A percentile compares a stretch with the other conserved stretches of the same genome.
These are phyloP conservation scores for Ogataea trehalophila DNA, from an alignment of 805 yeast species.

Conservation along the genomic window DNA sequence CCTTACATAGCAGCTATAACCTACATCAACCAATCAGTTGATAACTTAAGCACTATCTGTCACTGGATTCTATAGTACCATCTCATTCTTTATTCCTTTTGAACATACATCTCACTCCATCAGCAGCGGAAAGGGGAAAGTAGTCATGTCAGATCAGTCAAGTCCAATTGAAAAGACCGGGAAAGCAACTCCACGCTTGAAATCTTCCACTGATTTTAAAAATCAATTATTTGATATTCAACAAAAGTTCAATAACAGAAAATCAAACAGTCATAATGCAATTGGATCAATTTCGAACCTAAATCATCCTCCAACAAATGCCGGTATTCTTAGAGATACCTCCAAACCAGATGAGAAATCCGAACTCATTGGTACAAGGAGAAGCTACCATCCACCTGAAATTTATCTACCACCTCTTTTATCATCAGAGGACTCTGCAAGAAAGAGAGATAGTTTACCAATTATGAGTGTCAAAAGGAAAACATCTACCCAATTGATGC, in stretches of 20 bases:
- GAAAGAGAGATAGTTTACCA: conserved; percentile 11
- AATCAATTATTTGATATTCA: conserved; percentile 41
- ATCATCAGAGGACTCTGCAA: background rate
- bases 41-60: too few relatives aligned
- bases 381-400: conserved; percentile 8
- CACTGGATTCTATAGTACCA: too few relatives aligned
- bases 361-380: background rate
- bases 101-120: too few relatives aligned
- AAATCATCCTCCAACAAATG: background rate
- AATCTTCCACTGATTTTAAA: conserved; percentile 32
- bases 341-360: background rate
- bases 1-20: too few relatives aligned
- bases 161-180: background rate
- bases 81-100: too few relatives aligned
- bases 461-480: conserved; percentile 6
- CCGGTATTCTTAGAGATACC: conserved; percentile 2
- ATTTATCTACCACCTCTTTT: conserved; percentile 17
- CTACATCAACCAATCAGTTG: too few relatives aligned
- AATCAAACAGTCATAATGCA: conserved; percentile 3
- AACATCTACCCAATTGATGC: conserved; percentile 9
- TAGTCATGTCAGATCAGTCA: background rate
- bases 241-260: conserved; percentile 21
- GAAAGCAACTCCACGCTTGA: background rate
- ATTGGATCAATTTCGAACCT: background rate
- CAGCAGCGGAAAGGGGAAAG: background rate